Conservation (phyloP, 2,329 filamentous ascomycete species). For the Escovopsis weberi region DNA sequence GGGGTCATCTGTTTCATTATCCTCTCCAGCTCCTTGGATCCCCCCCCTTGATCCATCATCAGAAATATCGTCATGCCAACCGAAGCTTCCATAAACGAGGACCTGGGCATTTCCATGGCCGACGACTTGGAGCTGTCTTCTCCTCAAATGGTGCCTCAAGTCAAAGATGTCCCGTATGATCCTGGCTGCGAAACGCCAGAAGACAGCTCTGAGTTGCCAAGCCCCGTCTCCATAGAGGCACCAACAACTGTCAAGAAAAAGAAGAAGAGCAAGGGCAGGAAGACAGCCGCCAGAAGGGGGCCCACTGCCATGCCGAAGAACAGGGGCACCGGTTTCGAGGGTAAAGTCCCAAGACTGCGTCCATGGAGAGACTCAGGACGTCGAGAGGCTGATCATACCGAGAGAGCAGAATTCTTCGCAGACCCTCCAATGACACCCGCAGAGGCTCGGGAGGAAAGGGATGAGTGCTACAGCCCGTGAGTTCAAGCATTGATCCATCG, state of each 20-base stretch:
- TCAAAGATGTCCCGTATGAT: no score
- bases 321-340: constrained; percentile 55
- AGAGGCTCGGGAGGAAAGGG: constrained; percentile 48
- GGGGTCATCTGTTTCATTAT: no score
- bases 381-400: not conserved
- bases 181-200: no score
- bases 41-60: no score
- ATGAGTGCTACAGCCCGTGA: constrained; percentile 51
- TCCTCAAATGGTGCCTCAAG: no score
- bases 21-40: no score
- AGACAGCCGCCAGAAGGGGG: constrained; percentile 15
- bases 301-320: constrained; percentile 27
- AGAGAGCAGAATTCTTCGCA: constrained; percentile 49
- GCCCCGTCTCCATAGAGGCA: no score
- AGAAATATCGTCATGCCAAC: no score
- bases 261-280: constrained; percentile 10
- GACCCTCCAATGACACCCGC: constrained; percentile 64
- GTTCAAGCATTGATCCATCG: constrained; percentile 13
- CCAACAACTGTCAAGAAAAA: constrained; percentile 4
- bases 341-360: constrained; percentile 17
- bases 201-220: no score
- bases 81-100: no score
- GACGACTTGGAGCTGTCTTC: no score
- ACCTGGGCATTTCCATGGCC: no score
- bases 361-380: not conserved